These are phyloP conservation scores for Rhodamnia argentea DNA, from an alignment of 345 rosid species.

Conservation along the genomic window DNA sequence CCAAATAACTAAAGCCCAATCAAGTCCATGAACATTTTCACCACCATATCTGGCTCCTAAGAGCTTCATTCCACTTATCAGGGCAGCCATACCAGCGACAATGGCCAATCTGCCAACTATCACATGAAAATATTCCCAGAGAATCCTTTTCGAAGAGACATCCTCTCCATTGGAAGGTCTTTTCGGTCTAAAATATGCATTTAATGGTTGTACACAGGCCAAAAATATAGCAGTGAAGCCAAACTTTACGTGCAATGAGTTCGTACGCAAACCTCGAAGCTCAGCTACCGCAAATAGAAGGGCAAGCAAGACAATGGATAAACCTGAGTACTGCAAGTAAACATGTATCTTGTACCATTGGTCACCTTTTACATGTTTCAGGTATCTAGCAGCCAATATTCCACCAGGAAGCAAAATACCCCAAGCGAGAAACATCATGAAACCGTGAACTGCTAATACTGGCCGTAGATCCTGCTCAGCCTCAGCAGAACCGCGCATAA, in stretches of 20 bases:
- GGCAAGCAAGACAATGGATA: slow-evolving; percentile 73
- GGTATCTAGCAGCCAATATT: slow-evolving; percentile 72
- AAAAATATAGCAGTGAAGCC: slow-evolving; percentile 67
- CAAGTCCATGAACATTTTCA: slow-evolving; percentile 68
- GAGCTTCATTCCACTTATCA: slow-evolving; percentile 67
- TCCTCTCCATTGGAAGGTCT: slow-evolving; percentile 52
- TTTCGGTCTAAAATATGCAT: slow-evolving; percentile 77
- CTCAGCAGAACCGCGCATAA: slow-evolving; percentile 80
- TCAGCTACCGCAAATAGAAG: slow-evolving; percentile 93
- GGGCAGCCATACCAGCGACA: slow-evolving; percentile 44
- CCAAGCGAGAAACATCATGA: slow-evolving; percentile 99
- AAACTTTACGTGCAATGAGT: slow-evolving; percentile 70
- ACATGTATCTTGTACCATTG: slow-evolving; percentile 90
- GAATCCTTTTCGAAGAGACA: slow-evolving; percentile 32
- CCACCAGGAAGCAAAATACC: slow-evolving; percentile 95
- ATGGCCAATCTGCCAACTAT: slow-evolving; percentile 65
- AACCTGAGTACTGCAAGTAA: slow-evolving; percentile 83
- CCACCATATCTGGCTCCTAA: slow-evolving; percentile 72
- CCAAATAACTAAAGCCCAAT: slow-evolving; percentile 63
- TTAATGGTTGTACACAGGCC: slow-evolving; percentile 71
- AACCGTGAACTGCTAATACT: slow-evolving; percentile 90
- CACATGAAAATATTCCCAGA: slow-evolving; percentile 83
- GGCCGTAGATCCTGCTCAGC: slow-evolving; percentile 92
- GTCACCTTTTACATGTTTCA: slow-evolving; percentile 91
- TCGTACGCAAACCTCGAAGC: slow-evolving; percentile 60